Percentiles rank a stretch among this genome's conserved stretches.
Conservation (phyloP, 768 basidiomycete species). For the Cantharellus anzutake region DNA sequence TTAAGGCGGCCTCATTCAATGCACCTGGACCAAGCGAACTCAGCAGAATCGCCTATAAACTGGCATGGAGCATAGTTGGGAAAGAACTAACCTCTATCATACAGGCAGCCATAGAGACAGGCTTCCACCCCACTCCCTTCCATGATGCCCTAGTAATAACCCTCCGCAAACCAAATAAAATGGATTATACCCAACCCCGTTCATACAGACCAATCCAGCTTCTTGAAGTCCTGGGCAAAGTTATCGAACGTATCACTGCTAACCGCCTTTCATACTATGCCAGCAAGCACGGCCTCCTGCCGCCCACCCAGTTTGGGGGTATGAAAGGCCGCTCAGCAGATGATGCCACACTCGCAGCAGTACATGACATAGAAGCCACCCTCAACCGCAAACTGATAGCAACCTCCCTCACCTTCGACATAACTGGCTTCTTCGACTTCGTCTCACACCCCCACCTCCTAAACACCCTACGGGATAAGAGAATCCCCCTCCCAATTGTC, state of each 20-base stretch:
- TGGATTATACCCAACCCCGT: constrained; percentile 18
- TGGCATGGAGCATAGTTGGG: neutral
- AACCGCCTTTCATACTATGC: neutral
- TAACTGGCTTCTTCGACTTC: constrained; percentile 1
- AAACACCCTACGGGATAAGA: neutral
- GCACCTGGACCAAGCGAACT: constrained; percentile 9
- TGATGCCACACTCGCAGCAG: neutral
- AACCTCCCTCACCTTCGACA: constrained; percentile 1
- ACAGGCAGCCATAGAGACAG: neutral
- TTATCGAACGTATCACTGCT: constrained; percentile 16
- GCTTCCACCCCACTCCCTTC: constrained; percentile 6
- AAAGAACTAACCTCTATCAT: neutral
- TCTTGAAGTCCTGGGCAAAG: constrained; percentile 20
- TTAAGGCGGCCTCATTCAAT: neutral
- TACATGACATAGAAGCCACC: neutral
- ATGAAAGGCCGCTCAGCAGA: neutral
- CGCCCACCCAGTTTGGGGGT: neutral
- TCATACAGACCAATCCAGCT: constrained; percentile 21
- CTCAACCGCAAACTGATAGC: neutral
- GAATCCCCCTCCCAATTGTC: neutral
- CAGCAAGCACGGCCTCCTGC: neutral
- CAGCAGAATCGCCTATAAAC: constrained; percentile 14
- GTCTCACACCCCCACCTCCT: neutral
- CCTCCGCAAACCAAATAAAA: constrained; percentile 20
- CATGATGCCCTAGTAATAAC: constrained; percentile 11